Evolutionary conservation across 345 rosid species (phyloP), one percentile per base, ranked within the genome.

Genomic region (Populus tremula): DNA sequence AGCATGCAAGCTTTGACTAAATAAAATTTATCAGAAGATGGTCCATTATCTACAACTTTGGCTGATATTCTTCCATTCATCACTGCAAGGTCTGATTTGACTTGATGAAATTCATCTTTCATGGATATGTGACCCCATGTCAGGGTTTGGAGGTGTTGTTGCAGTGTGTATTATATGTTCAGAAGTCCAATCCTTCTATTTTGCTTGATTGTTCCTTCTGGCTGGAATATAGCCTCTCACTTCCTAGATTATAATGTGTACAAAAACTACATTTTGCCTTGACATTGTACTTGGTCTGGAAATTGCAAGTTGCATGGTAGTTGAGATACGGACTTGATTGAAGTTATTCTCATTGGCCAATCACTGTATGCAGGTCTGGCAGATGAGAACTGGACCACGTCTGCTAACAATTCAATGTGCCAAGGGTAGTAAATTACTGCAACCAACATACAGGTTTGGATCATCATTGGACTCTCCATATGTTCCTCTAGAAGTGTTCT

Each of bases 351-450:
- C 38, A 7, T 65, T 72, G 13, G 21, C 69, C 3, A 54, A 53
- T 69, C 50, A 31, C 63, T 72, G 70, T 18, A 39, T 78, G 74
- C 91, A 96, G 99, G 94, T 96, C n/a, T 96, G 99, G 99, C 91
- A 96, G 82, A 96, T 96, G 98, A 96, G 99, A 81, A 93, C 97
- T 0, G 99, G 99, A 27, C 91, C 93, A 0, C 94, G 99, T 17
- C 87, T 93, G 72, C 76, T 90, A 75, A 85, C 95, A 2, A 83
- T 96, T 77, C 88, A 87, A 45, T 96, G 99, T 43, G 82, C 87
- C 0, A 91, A 86, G 83, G 95, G 98, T 29, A 88, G 94, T 88
- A 91, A 82, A 83, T 72, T 96, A 71, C 75, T 96, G 84, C 99
- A 96, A 78, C 99, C 98, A 36, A 82, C 94, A 0, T 92, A 93